Conservation (phyloP, 2,329 filamentous ascomycete species). For the Trichophyton benhamiae region DNA sequence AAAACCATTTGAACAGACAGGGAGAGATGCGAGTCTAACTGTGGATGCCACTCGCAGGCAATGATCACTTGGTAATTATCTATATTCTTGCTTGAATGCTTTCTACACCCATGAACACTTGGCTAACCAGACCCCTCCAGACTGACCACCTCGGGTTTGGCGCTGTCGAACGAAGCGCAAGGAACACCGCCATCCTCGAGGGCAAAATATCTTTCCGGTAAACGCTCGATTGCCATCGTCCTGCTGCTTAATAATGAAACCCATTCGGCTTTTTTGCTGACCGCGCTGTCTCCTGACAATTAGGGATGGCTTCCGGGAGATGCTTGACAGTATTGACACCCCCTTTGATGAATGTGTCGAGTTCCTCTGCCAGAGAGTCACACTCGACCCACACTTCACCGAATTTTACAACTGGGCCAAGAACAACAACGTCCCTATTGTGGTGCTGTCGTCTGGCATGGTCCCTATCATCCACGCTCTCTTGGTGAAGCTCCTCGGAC, state of each 20-base stretch:
- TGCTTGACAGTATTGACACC: constrained; percentile 75
- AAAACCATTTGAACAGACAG: neutral
- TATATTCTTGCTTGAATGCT: neutral
- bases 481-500: constrained; percentile 68
- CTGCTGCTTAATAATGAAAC: neutral
- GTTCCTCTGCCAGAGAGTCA: constrained; percentile 67
- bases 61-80: constrained; percentile 48
- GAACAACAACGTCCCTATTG: constrained; percentile 74
- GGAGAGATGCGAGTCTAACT: neutral
- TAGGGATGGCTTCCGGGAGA: constrained; percentile 70
- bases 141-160: constrained; percentile 91
- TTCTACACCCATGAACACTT: neutral
- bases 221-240: no score
- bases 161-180: constrained; percentile 52
- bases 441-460: constrained; percentile 89
- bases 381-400: constrained; percentile 76
- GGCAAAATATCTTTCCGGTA: constrained; percentile 59
- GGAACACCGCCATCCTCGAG: constrained; percentile 65
- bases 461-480: constrained; percentile 76
- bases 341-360: constrained; percentile 75
- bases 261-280: neutral
- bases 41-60: constrained; percentile 33
- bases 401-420: constrained; percentile 77
- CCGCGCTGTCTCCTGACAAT: neutral
- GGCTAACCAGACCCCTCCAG: constrained; percentile 30